Percentiles rank a stretch among this genome's conserved stretches.
These are phyloP conservation scores for Aspergillus neoniger DNA, from an alignment of 2,329 filamentous ascomycete genomes.

Conservation along the genomic window DNA sequence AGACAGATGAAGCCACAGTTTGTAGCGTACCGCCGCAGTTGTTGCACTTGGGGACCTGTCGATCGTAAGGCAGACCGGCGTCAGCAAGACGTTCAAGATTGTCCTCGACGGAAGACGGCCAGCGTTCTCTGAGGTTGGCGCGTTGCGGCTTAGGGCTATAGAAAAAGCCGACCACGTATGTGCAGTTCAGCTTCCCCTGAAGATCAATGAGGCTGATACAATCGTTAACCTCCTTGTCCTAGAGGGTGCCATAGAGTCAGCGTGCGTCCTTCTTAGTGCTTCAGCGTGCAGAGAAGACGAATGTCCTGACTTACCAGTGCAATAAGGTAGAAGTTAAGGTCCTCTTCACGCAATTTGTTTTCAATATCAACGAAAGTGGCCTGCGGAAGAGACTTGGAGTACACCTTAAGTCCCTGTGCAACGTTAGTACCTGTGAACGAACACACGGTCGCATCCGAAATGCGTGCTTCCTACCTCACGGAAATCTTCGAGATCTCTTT, in stretches of 20 bases:
- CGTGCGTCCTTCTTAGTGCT: slow-evolving; percentile 13
- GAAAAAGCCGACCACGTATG: slow-evolving; percentile 54
- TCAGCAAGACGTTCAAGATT: slow-evolving; percentile 55
- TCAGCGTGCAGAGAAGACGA: background rate
- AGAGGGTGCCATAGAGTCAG: too few species aligned
- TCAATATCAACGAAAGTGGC: slow-evolving; percentile 54
- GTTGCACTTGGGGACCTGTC: slow-evolving; percentile 52
- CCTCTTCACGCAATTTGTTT: slow-evolving; percentile 51
- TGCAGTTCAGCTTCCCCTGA: slow-evolving; percentile 54
- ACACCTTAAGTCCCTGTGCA: slow-evolving; percentile 49
- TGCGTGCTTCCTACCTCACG: slow-evolving; percentile 40
- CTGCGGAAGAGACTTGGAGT: slow-evolving; percentile 51
- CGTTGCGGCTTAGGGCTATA: slow-evolving; percentile 51
- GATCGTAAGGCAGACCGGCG: slow-evolving; percentile 54
- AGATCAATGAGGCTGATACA: slow-evolving; percentile 55
- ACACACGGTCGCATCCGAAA: background rate
- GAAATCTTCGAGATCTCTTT: slow-evolving; percentile 55
- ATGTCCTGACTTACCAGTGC: slow-evolving; percentile 43
- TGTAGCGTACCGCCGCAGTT: slow-evolving; percentile 50
- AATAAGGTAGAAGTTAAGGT: slow-evolving; percentile 54
- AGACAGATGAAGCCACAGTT: background rate
- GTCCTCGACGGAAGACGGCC: slow-evolving; percentile 52
- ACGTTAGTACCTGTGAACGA: slow-evolving; percentile 9
- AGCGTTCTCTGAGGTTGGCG: slow-evolving; percentile 48
- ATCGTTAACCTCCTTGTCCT: slow-evolving; percentile 46